A percentile compares a stretch with the other conserved stretches of the same genome.
These are phyloP conservation scores for Zoysia matrella DNA, from an alignment of 202 grass and related monocot species.

Conservation along the genomic window DNA sequence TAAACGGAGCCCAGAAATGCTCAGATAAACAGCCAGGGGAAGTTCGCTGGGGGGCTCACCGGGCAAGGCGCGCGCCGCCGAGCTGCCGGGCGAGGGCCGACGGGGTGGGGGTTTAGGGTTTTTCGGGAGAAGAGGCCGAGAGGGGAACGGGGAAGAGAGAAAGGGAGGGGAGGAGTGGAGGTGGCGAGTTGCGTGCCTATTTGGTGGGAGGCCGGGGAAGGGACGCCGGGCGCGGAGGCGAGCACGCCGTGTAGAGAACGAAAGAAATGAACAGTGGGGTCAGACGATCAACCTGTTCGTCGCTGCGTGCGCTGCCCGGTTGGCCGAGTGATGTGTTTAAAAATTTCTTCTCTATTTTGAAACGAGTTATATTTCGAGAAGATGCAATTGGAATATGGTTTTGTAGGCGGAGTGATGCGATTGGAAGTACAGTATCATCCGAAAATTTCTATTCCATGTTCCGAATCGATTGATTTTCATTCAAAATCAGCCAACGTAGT, in stretches of 20 bases:
- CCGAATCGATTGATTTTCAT: neutral
- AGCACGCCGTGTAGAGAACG: constrained; percentile 31
- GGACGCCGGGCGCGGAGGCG: neutral
- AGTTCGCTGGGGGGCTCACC: constrained; percentile 22
- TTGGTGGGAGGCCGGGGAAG: neutral
- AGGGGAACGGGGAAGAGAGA: neutral
- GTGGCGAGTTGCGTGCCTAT: neutral
- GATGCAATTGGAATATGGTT: too few species aligned
- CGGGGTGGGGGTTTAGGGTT: constrained; percentile 45
- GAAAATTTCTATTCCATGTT: too few species aligned
- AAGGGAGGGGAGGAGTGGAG: neutral
- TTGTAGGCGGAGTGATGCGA: too few species aligned
- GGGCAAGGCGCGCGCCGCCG: constrained; percentile 2
- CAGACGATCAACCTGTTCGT: too few species aligned
- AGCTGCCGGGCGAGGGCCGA: neutral
- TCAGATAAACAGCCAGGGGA: neutral
- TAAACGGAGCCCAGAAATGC: neutral
- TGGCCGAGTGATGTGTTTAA: too few species aligned
- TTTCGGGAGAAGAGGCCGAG: neutral
- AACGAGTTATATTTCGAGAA: too few species aligned
- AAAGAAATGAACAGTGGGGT: constrained; percentile 33
- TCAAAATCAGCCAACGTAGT: neutral
- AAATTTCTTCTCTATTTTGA: too few species aligned
- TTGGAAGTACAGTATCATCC: too few species aligned
- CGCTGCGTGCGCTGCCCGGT: too few species aligned